Evolutionary conservation across 805 yeast genomes (phyloP), one percentile per base, ranked within the genome.

Genomic region (Dipodascus geniculatus): DNA sequence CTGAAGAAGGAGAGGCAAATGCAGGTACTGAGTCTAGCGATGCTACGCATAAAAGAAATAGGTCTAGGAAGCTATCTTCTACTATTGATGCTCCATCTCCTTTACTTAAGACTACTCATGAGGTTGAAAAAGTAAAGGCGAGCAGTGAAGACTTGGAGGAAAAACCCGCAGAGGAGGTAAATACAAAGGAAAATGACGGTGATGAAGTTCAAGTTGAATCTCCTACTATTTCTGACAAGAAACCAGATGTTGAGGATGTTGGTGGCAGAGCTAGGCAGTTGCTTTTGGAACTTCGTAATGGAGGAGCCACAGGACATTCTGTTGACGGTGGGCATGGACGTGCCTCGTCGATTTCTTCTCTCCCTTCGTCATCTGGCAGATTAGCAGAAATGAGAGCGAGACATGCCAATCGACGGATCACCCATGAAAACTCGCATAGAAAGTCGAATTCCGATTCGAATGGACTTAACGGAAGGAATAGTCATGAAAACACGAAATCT

Each of bases 241-340:
- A n/a, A 17, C 20, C 20, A 6, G 44, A 38, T 38, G 44, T 17
- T n/a, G 72, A 63, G 19, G 82, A 78, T 56, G 74, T 80, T 19
- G 80, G 79, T 1, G 70, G 71, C 1, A 73, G 89, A 57, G 93
- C 91, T 0, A 74, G 85, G 64, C 76, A 72, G 51, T 72, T 85
- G 55, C 69, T 85, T 19, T 77, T 75, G 61, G 89, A 82, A 60
- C 68, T 85, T 22, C 71, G 90, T 61, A 73, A 74, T 6, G 64
- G 67, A 8, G 51, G 24, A 38, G 23, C 53, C 19, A 57, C 55
- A 50, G 50, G 51, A 22, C 54, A 56, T 22, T 54, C 49, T 8
- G n/a, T 19, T 9, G 31, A 23, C 28, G 11, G 4, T 6, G 11
- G n/a, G 8, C 49, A 47, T 16, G 44, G 44, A 11, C 44, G 44